These are phyloP conservation scores for Syncephalis fuscata DNA, from an alignment of 371 early-diverging fungal genomes.

Conservation along the genomic window DNA sequence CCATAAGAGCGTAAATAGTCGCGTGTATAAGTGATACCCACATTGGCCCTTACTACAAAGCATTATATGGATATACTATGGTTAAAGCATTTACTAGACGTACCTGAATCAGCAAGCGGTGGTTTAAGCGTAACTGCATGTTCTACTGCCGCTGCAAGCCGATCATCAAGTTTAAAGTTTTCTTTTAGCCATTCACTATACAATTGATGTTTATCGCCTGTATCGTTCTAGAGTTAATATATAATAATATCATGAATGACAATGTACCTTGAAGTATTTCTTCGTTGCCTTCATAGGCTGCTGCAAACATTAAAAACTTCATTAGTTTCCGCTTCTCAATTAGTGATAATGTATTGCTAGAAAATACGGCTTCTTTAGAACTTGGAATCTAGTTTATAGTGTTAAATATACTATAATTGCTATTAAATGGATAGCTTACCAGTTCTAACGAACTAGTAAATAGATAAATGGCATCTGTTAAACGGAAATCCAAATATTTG, in stretches of 20 bases:
- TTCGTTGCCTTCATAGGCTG: slow-evolving; percentile 23
- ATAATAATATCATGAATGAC: no score
- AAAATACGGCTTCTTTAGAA: slow-evolving; percentile 87
- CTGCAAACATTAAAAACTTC: slow-evolving; percentile 61
- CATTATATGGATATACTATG: no score
- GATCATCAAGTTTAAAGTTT: slow-evolving; percentile 45
- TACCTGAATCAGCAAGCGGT: slow-evolving; percentile 1
- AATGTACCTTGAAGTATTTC: slow-evolving; percentile 16
- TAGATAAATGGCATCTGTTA: slow-evolving; percentile 49
- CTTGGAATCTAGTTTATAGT: slow-evolving; percentile 40
- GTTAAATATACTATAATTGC: not conserved
- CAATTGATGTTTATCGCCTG: slow-evolving; percentile 22
- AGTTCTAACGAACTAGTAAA: slow-evolving; percentile 18
- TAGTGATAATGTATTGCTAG: slow-evolving; percentile 46
- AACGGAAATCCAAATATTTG: slow-evolving; percentile 74
- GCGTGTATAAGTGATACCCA: slow-evolving; percentile 45
- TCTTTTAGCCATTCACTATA: slow-evolving; percentile 29
- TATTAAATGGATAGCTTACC: slow-evolving; percentile 6
- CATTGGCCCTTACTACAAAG: slow-evolving; percentile 22
- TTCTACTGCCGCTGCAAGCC: slow-evolving; percentile 42
- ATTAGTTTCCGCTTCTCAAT: slow-evolving; percentile 80
- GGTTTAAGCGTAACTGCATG: slow-evolving; percentile 43
- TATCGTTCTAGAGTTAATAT: no score
- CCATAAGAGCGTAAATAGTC: slow-evolving; percentile 70
- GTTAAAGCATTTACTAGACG: not conserved